Conservation (phyloP, 2,329 filamentous ascomycete species). For the Myotisia sp. region DNA sequence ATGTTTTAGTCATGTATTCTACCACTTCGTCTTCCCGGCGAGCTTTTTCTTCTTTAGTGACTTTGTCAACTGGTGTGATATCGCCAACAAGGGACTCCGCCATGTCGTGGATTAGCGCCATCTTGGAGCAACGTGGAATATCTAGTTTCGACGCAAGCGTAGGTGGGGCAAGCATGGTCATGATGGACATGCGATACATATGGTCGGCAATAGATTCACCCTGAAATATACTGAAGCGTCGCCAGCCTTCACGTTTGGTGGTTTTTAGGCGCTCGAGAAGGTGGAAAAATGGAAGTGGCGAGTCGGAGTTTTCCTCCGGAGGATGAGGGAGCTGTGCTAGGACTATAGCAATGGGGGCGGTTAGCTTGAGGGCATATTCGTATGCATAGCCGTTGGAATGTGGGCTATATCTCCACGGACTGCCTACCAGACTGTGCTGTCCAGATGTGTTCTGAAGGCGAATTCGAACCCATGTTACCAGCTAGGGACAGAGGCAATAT, state of each 20-base stretch:
- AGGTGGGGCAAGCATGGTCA: conserved; percentile 80
- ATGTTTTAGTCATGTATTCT: conserved; percentile 64
- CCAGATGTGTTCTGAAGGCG: conserved; percentile 1
- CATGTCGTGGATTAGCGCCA: conserved; percentile 97
- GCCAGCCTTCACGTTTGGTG: conserved; percentile 91
- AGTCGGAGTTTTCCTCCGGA: conserved; percentile 47
- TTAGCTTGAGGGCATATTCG: background rate
- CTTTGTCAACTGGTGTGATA: conserved; percentile 82
- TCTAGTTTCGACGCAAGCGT: conserved; percentile 58
- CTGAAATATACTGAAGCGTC: conserved; percentile 59
- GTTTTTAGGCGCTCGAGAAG: conserved; percentile 88
- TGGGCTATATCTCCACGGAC: no score
- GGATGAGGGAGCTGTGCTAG: conserved; percentile 49
- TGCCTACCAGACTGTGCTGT: conserved; percentile 1
- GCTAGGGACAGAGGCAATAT: no score
- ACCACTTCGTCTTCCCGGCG: conserved; percentile 77
- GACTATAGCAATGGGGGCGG: conserved; percentile 30
- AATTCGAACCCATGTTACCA: conserved; percentile 3
- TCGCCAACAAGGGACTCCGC: conserved; percentile 89
- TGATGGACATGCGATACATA: conserved; percentile 99
- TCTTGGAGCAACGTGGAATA: conserved; percentile 71
- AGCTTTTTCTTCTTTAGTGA: conserved; percentile 76
- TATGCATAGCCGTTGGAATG: no score
- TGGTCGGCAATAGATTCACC: conserved; percentile 93
- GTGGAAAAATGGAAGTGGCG: conserved; percentile 86